These are phyloP conservation scores for Isatis lusitanica DNA, from an alignment of 441 rosid species.

Conservation along the genomic window DNA sequence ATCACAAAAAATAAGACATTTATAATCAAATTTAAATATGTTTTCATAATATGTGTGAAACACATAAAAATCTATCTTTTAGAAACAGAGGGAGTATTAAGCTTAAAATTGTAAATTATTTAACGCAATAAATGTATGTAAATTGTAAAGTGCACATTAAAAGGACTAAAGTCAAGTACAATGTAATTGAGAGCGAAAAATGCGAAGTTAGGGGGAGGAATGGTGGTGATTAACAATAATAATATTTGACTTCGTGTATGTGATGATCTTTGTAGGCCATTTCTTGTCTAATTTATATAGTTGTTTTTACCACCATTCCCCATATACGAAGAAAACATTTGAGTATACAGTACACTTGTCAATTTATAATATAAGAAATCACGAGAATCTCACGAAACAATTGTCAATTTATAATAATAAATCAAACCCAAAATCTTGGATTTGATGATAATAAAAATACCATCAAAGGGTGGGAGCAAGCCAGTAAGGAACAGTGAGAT, in stretches of 20 bases:
- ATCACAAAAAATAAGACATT: too few species aligned
- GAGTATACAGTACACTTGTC: too few species aligned
- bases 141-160: background rate
- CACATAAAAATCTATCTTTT: too few species aligned
- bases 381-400: too few species aligned
- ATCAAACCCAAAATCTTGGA: too few species aligned
- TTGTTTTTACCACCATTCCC: too few species aligned
- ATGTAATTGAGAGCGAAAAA: background rate
- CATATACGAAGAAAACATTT: too few species aligned
- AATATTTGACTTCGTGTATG: background rate
- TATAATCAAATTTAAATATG: too few species aligned
- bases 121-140: background rate
- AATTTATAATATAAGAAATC: too few species aligned
- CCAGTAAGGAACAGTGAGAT: background rate
- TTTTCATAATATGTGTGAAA: too few species aligned
- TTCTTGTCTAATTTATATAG: background rate
- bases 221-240: background rate
- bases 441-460: background rate
- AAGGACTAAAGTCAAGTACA: background rate
- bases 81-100: too few species aligned
- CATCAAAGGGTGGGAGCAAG: background rate
- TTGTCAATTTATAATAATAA: too few species aligned
- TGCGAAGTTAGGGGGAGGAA: background rate
- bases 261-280: background rate
- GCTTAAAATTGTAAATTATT: background rate